Evolutionary conservation across 805 yeast species (phyloP).

Genomic region (Martiniozyma abietophila): DNA sequence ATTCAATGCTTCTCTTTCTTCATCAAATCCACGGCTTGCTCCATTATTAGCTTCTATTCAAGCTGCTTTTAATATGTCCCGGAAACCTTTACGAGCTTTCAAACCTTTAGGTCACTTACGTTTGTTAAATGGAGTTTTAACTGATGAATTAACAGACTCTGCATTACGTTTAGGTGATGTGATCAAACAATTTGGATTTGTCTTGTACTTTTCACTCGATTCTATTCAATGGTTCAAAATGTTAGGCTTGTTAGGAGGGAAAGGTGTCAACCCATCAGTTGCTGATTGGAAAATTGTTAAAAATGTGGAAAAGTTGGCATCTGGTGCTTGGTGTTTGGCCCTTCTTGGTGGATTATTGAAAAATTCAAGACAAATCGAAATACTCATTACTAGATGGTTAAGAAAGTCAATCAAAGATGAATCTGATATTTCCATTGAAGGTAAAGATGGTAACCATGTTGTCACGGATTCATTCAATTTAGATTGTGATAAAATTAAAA

Average conservation of each 20-base stretch:
- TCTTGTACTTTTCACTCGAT: constrained; percentile 56
- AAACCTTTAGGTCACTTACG: constrained; percentile 71
- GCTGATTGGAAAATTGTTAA: constrained; percentile 17
- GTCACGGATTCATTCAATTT: constrained; percentile 30
- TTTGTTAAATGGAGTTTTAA: constrained; percentile 57
- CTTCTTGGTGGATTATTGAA: constrained; percentile 53
- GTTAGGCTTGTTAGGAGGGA: constrained; percentile 42
- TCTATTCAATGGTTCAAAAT: constrained; percentile 52
- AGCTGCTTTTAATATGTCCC: constrained; percentile 16
- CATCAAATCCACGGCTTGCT: not conserved
- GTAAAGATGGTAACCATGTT: constrained; percentile 17
- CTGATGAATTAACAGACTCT: constrained; percentile 61
- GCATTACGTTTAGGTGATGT: constrained; percentile 42
- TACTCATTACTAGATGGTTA: constrained; percentile 30
- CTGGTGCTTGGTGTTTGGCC: constrained; percentile 71
- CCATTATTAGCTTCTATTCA: constrained; percentile 5
- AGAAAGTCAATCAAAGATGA: constrained; percentile 6
- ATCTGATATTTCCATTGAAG: too few relatives aligned
- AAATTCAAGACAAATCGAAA: constrained; percentile 44
- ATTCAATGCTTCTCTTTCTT: not conserved
- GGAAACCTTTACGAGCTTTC: constrained; percentile 78
- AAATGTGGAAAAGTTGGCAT: constrained; percentile 46
- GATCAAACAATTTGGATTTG: constrained; percentile 50
- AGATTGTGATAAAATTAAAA: constrained; percentile 35
- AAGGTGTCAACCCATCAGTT: constrained; percentile 12